Conservation (phyloP, 2,329 filamentous ascomycete genomes). For the Fusarium drepaniforme region DNA sequence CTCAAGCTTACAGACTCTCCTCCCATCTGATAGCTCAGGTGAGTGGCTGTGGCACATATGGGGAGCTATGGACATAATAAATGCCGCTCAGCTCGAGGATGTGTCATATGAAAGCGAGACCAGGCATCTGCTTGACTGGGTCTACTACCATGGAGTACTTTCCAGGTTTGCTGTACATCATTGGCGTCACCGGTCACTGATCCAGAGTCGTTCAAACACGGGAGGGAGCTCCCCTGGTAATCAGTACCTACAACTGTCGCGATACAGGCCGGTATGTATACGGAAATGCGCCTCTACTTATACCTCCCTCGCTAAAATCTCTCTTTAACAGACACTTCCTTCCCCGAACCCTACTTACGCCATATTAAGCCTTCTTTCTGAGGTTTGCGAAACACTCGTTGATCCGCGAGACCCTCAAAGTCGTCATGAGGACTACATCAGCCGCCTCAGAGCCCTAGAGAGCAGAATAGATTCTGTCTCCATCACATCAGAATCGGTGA, state of each 20-base stretch:
- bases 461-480: conserved; percentile 1
- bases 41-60: conserved; percentile 36
- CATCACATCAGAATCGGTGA: background rate
- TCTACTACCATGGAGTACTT: conserved; percentile 33
- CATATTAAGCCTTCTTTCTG: conserved; percentile 31
- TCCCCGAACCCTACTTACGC: conserved; percentile 21
- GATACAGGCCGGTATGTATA: conserved; percentile 17
- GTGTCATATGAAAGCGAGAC: background rate
- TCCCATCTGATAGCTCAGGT: conserved; percentile 29
- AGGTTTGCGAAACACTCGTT: conserved; percentile 18
- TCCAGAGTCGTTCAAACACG: fast-evolving
- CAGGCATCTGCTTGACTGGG: conserved; percentile 32
- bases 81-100: conserved; percentile 10
- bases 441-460: conserved; percentile 22
- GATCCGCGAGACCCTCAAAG: conserved; percentile 29
- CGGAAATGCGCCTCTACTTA: background rate
- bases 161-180: conserved; percentile 36
- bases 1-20: conserved; percentile 2
- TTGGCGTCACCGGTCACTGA: conserved; percentile 17
- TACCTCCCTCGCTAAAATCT: background rate
- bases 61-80: conserved; percentile 34
- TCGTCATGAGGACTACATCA: conserved; percentile 10
- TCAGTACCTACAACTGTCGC: background rate
- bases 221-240: background rate
- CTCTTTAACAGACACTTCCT: background rate